Percentiles rank a stretch among this genome's conserved stretches.
Evolutionary conservation across 306 rosid genomes (phyloP).

Genomic region (Corylus heterophylla): DNA sequence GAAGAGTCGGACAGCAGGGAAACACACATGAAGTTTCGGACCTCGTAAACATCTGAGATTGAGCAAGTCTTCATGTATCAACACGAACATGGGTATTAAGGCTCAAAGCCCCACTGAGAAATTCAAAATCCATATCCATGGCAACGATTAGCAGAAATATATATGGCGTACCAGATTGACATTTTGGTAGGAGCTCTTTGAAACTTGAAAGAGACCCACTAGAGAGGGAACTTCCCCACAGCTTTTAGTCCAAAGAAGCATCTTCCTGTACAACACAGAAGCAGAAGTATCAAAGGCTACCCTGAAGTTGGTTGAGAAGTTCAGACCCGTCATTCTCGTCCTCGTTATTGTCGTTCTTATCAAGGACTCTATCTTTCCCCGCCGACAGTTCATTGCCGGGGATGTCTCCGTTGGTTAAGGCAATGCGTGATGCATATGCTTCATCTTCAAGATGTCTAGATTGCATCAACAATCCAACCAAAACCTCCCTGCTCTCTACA

Average conservation of each 20-base stretch:
- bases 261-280: background rate
- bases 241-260: background rate
- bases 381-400: conserved; percentile 26
- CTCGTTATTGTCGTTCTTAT: conserved; percentile 27
- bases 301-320: conserved; percentile 50
- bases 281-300: conserved; percentile 36
- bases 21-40: background rate
- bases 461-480: conserved; percentile 56
- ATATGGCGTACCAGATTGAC: background rate
- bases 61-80: background rate
- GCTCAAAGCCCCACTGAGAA: background rate
- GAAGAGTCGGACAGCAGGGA: background rate
- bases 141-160: background rate
- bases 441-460: conserved; percentile 43
- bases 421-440: conserved; percentile 57
- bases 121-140: background rate
- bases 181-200: conserved; percentile 2
- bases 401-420: conserved; percentile 37
- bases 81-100: background rate
- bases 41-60: background rate
- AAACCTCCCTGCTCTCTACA: conserved; percentile 44
- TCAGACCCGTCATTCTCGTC: conserved; percentile 50
- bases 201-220: conserved; percentile 8
- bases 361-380: conserved; percentile 24
- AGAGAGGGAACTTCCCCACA: conserved; percentile 11